Percentiles rank a stretch among this genome's conserved stretches.
phyloP scores from a whole-genome alignment of 2,329 filamentous ascomycete genomes.

The Paracorniculantispora psalliotae region DNA sequence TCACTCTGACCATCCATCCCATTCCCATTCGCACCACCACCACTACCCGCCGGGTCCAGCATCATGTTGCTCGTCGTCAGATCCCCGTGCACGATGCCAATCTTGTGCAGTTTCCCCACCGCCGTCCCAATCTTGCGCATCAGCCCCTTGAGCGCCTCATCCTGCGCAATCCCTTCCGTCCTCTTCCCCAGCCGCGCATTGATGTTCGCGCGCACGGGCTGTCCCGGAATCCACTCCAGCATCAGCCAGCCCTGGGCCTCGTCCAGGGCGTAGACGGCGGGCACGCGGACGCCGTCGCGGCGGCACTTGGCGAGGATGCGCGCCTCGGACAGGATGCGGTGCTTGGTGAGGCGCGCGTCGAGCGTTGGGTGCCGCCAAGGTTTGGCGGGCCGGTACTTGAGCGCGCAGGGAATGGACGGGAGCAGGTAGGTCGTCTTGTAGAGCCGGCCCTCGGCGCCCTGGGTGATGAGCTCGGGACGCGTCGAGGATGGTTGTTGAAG shows the following conservation, averaged over 20 bases:
- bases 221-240: conserved; percentile 79
- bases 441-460: conserved; percentile 93
- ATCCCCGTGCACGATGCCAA: conserved; percentile 91
- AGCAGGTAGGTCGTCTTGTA: conserved; percentile 80
- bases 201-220: conserved; percentile 63
- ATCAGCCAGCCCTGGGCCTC: conserved; percentile 66
- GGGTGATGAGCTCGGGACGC: conserved; percentile 68
- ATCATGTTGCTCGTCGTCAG: conserved; percentile 97
- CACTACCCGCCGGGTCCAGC: conserved; percentile 42
- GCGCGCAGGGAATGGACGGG: conserved; percentile 62
- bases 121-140: conserved; percentile 67
- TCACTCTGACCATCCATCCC: conserved; percentile 16
- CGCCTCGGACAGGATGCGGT: conserved; percentile 84
- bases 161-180: conserved; percentile 33
- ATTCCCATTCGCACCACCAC: conserved; percentile 18
- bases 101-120: conserved; percentile 71
- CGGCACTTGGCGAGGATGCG: conserved; percentile 75
- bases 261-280: conserved; percentile 69
- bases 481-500: conserved; percentile 58
- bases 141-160: conserved; percentile 51
- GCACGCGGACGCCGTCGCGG: conserved; percentile 75
- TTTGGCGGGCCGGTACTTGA: conserved; percentile 90
- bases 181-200: conserved; percentile 61
- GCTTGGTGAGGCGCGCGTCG: conserved; percentile 79
- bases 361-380: conserved; percentile 87